Evolutionary conservation across 2,329 filamentous ascomycete genomes (phyloP).

Genomic region (Cladosporium sp.): DNA sequence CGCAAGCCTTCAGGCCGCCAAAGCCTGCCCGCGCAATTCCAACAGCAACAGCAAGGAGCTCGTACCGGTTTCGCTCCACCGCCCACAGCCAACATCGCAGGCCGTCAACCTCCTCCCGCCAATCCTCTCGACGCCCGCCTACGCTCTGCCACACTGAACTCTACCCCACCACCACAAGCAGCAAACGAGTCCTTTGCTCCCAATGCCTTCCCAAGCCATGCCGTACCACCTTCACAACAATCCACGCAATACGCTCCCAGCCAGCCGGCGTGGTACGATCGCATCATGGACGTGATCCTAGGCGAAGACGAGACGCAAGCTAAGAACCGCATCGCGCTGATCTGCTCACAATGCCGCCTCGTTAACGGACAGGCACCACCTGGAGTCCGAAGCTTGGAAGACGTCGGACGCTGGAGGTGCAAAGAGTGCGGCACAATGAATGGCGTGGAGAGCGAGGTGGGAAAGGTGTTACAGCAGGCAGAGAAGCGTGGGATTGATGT

Average conservation of each 20-base stretch:
- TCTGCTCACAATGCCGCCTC: slow-evolving; percentile 78
- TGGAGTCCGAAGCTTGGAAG: slow-evolving; percentile 72
- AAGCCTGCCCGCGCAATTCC: slow-evolving; percentile 16
- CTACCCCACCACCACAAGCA: slow-evolving; percentile 28
- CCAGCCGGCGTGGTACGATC: slow-evolving; percentile 79
- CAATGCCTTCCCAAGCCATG: slow-evolving; percentile 61
- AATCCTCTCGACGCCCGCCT: slow-evolving; percentile 19
- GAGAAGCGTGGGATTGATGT: slow-evolving; percentile 29
- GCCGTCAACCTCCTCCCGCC: slow-evolving; percentile 34
- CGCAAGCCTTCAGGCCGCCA: slow-evolving; percentile 25
- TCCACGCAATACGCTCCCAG: slow-evolving; percentile 25
- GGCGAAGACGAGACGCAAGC: slow-evolving; percentile 92
- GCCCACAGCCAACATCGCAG: slow-evolving; percentile 64
- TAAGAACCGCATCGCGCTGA: slow-evolving; percentile 85
- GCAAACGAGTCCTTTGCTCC: slow-evolving; percentile 59
- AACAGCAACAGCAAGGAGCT: slow-evolving; percentile 45
- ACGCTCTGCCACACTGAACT: slow-evolving; percentile 9
- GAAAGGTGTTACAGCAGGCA: slow-evolving; percentile 58
- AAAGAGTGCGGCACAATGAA: slow-evolving; percentile 81
- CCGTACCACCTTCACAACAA: slow-evolving; percentile 18
- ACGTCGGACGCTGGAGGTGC: slow-evolving; percentile 86
- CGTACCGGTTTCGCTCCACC: slow-evolving; percentile 61
- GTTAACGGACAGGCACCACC: slow-evolving; percentile 97
- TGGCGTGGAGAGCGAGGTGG: slow-evolving; percentile 74
- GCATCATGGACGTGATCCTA: slow-evolving; percentile 84